These are phyloP conservation scores for Neopestalotiopsis rosae DNA, from an alignment of 2,329 filamentous ascomycete genomes.

Conservation along the genomic window DNA sequence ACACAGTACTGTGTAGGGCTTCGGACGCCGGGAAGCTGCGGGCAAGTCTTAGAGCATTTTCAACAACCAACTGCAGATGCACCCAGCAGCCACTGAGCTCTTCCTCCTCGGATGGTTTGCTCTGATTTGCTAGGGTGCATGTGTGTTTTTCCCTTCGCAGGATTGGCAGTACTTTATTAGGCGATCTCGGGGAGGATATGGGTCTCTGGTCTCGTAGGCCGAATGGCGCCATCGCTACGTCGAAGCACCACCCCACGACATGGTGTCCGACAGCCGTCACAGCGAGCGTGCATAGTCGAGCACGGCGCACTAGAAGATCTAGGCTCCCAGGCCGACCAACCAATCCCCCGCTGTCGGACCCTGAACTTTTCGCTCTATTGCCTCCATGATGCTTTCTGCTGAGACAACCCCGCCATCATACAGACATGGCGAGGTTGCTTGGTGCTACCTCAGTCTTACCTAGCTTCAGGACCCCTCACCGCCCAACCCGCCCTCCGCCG, in stretches of 20 bases:
- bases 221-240: conserved; percentile 8
- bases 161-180: conserved; percentile 1
- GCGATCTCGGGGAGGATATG: conserved; percentile 1
- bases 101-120: not conserved
- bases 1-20: not conserved
- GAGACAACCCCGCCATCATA: conserved; percentile 24
- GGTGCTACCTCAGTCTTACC: conserved; percentile 4
- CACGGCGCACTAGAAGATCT: conserved; percentile 7
- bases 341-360: conserved; percentile 30
- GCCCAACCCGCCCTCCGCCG: conserved; percentile 21
- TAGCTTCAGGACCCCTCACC: conserved; percentile 13
- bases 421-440: conserved; percentile 2
- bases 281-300: not conserved
- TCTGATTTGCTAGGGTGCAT: not conserved
- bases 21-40: not conserved
- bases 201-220: not conserved
- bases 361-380: conserved; percentile 22
- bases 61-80: not conserved
- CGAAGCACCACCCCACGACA: too few species aligned
- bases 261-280: not conserved
- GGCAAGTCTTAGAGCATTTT: not conserved
- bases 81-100: not conserved
- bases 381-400: conserved; percentile 23
- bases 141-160: not conserved
- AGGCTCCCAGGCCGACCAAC: not conserved